Evolutionary conservation across 768 basidiomycete genomes (phyloP), one percentile per base, ranked within the genome.

Genomic region (Leccinellum luteum): DNA sequence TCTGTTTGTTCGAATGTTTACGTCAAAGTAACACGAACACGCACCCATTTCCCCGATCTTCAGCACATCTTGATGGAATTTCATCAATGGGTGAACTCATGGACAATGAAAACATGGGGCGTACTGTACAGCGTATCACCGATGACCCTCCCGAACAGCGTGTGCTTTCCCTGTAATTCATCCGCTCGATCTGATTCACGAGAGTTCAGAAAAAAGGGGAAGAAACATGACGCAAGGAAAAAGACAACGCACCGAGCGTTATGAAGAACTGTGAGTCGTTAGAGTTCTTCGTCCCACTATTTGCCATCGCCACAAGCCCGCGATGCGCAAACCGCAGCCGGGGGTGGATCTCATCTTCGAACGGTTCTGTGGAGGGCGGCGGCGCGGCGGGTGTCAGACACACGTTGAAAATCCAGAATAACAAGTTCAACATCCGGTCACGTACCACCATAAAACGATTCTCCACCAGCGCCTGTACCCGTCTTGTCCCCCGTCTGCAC

Each of bases 221-320:
- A 17, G 9, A n/a, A 10, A 9, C 38, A n/a, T 41, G n/a, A 41
- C 1, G n/a, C 38, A 23, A 14, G 14, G 13, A 45, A 45, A 6
- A 45, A 13, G 14, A 45, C 10, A 17, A 61, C 70, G 21, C 38
- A 92, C 94, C 90, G 0, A 98, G 84, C 0, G 97, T 98, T 51
- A 98, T 87, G 69, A 98, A 89, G 74, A 94, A 98, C 71, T 98
- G 96, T 0, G 93, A 96, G 54, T 92, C 89, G 63, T 99, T 99
- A 4, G 91, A 85, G 67, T 95, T 82, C 72, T 90, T 92, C 28
- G 80, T 79, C 10, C 94, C 93, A 56, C 82, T 86, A 66, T 97
- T 97, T 4, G 97, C 97, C 92, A 97, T 95, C 1, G 81, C 97
- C 1, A 99, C 86, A 3, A 98, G 72, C 1, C 97, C 97, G 53